Percentiles rank a stretch among this genome's conserved stretches.
phyloP scores from a whole-genome alignment of 257 asterid species.

The Avicennia marina region DNA sequence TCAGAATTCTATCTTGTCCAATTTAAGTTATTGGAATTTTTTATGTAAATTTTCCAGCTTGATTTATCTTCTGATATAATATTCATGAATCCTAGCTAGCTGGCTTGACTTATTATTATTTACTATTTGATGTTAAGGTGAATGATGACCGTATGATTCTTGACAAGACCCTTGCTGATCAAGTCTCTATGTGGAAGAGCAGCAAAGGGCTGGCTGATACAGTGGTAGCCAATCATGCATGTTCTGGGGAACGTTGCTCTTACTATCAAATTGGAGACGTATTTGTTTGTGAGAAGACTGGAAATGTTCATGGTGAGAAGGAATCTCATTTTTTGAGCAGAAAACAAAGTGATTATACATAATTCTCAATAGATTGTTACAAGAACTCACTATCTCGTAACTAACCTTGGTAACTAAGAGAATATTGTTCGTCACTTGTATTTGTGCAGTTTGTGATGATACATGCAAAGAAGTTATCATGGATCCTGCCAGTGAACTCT shows the following conservation, averaged over 20 bases:
- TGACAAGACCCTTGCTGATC: slow-evolving; percentile 96
- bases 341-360: neutral
- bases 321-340: neutral
- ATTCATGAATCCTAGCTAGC: no score
- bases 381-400: no score
- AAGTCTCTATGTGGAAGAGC: slow-evolving; percentile 92
- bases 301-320: slow-evolving; percentile 87
- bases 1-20: no score
- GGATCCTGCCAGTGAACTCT: slow-evolving; percentile 62
- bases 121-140: slow-evolving; percentile 43
- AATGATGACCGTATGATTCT: slow-evolving; percentile 78
- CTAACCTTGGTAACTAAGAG: neutral
- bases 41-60: no score
- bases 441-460: slow-evolving; percentile 84
- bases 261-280: slow-evolving; percentile 88
- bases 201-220: slow-evolving; percentile 80
- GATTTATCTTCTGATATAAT: no score
- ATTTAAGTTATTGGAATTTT: no score
- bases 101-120: slow-evolving; percentile 4
- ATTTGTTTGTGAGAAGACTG: slow-evolving; percentile 93
- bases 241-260: slow-evolving; percentile 84
- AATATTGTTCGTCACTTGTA: no score
- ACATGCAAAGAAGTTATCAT: slow-evolving; percentile 74
- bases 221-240: slow-evolving; percentile 62
- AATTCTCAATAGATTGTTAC: no score